Base-by-base conservation (phyloP, 2,329 filamentous ascomycete species). In the Claviceps quebecensis region DNA sequence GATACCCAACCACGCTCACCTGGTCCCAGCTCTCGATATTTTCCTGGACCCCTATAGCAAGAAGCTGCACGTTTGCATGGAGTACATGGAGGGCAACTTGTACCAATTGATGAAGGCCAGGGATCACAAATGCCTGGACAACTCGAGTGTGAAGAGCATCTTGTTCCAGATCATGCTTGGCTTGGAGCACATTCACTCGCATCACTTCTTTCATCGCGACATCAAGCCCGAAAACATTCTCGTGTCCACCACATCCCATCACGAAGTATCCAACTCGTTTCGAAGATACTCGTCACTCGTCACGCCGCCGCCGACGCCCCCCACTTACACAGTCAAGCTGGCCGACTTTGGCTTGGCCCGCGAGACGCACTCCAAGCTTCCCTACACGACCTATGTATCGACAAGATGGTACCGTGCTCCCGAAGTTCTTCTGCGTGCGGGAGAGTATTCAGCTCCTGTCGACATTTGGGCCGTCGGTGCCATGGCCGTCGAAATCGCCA, bases 151-250 rank as follows among this genome's bases (percentile, higher is more conserved):
- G 55, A 97, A 98, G 76, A 97, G 91, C 72, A 95, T 98, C 56
- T 76, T 98, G 39, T 96, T 87, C 69, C 93, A 98, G 72, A 98
- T 98, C 61, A 83, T 98, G 72, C 86, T 88, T 50, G 93, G 93
- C 51, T 77, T 98, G 29, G 90, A 98, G 66, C 93, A 98, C 67
- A 97, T 98, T 54, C 93, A 98, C 70, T 86, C 90, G 39, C 88
- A 97, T 70, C 81, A 87, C 66, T 98, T 98, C 72, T 98, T 98
- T 71, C 93, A 98, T 69, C 88, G 93, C 62, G 93, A 98, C 65
- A 97, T 98, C 71, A 98, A 98, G 69, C 93, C 93, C 38, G 93
- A 98, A 69, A 98, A 98, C 68, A 98, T 98, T 54, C 79, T 98
- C 26, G 91, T 98, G 8, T 95, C 93, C 0, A 94, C 90, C 29